Percentiles rank a stretch among this genome's conserved stretches.
phyloP scores from a whole-genome alignment of 768 basidiomycete species.

The Boletus subcaerulescens region DNA sequence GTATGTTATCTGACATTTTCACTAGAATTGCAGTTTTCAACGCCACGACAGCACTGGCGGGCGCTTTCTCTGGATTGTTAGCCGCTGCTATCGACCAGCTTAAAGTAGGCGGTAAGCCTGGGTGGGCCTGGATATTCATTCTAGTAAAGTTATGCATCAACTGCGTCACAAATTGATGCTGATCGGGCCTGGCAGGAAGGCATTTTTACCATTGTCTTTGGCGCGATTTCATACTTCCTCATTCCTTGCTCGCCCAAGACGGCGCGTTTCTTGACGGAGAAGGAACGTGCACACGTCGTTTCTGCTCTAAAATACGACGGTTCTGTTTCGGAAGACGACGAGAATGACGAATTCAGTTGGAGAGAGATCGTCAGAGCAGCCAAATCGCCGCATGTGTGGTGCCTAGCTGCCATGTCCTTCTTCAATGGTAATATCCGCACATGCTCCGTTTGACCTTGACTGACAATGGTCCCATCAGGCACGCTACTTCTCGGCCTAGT shows the following conservation, averaged over 20 bases:
- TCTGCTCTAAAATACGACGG: conserved; percentile 19
- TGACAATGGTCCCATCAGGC: conserved; percentile 16
- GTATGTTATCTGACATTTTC: background rate
- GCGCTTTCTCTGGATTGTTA: conserved; percentile 62
- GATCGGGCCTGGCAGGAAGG: conserved; percentile 43
- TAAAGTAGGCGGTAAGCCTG: conserved; percentile 47
- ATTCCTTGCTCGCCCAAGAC: conserved; percentile 43
- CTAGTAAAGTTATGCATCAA: conserved; percentile 29
- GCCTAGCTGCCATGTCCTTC: conserved; percentile 51
- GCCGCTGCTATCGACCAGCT: conserved; percentile 58
- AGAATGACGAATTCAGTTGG: conserved; percentile 55
- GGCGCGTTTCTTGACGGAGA: conserved; percentile 49
- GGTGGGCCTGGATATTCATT: conserved; percentile 64
- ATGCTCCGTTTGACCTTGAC: background rate
- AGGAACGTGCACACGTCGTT: conserved; percentile 49
- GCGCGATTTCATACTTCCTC: conserved; percentile 47
- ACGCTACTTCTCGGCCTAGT: conserved; percentile 14
- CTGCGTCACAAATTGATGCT: background rate
- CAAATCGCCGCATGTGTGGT: conserved; percentile 52
- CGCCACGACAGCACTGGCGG: conserved; percentile 47
- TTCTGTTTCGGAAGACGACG: conserved; percentile 39
- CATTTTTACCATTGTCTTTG: conserved; percentile 58
- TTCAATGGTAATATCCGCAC: conserved; percentile 39
- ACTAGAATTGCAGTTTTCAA: conserved; percentile 38
- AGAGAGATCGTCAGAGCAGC: conserved; percentile 48